phyloP scores from a whole-genome alignment of 805 yeast species.

The Cyberlindnera bimundalis region DNA sequence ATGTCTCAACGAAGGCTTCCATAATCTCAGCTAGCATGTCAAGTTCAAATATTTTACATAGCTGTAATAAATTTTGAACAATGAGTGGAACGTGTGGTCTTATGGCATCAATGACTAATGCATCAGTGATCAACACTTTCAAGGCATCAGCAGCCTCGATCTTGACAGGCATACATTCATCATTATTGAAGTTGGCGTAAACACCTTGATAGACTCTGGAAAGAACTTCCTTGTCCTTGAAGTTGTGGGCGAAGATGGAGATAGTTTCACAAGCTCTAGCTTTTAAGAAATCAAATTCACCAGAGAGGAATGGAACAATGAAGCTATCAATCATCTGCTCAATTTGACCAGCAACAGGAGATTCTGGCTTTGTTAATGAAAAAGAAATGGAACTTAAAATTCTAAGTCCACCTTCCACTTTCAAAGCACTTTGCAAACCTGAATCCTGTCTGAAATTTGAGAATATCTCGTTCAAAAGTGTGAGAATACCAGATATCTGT shows the following conservation, averaged over 20 bases:
- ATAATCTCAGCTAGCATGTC: slow-evolving; percentile 88
- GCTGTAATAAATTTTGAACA: slow-evolving; percentile 71
- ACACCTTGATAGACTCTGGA: slow-evolving; percentile 40
- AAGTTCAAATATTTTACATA: slow-evolving; percentile 78
- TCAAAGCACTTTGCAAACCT: slow-evolving; percentile 44
- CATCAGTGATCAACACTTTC: slow-evolving; percentile 70
- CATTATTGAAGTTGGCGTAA: slow-evolving; percentile 38
- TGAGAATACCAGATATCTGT: slow-evolving; percentile 50
- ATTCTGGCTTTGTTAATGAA: slow-evolving; percentile 40
- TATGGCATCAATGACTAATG: slow-evolving; percentile 66
- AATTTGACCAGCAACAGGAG: slow-evolving; percentile 58
- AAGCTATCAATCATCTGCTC: slow-evolving; percentile 62
- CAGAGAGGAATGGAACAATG: slow-evolving; percentile 69
- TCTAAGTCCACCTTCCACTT: slow-evolving; percentile 80
- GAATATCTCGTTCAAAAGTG: slow-evolving; percentile 52
- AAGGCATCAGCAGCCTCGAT: slow-evolving; percentile 86
- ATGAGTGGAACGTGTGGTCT: slow-evolving; percentile 72
- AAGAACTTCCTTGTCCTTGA: slow-evolving; percentile 35
- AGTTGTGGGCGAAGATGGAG: slow-evolving; percentile 34
- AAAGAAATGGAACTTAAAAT: slow-evolving; percentile 70
- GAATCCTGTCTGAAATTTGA: slow-evolving; percentile 32
- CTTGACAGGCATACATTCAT: slow-evolving; percentile 63
- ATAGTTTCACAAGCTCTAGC: slow-evolving; percentile 72
- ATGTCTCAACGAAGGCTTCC: slow-evolving; percentile 90
- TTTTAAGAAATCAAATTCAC: slow-evolving; percentile 63